Evolutionary conservation across 108 stramenopile species (phyloP).

Genomic region (Pseudonitzschia pungens): DNA sequence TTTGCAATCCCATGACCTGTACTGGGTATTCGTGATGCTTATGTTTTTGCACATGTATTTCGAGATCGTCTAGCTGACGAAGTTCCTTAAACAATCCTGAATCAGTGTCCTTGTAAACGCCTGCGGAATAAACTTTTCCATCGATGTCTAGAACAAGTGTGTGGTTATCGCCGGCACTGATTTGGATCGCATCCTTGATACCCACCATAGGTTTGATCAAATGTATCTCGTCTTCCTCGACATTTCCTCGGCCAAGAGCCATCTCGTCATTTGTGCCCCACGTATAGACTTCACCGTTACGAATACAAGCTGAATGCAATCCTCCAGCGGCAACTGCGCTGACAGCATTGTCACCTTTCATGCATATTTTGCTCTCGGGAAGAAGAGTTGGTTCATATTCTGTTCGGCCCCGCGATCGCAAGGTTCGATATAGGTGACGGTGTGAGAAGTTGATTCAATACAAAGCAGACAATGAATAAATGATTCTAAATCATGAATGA

Average conservation of each 20-base stretch:
- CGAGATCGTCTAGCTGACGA: conserved; percentile 32
- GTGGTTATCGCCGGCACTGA: conserved; percentile 80
- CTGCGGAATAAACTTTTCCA: conserved; percentile 68
- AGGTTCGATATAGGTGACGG: background rate
- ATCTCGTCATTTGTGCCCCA: conserved; percentile 94
- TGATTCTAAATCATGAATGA: background rate
- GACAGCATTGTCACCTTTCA: conserved; percentile 27
- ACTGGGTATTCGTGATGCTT: conserved; percentile 21
- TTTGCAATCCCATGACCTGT: conserved; percentile 20
- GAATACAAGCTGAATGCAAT: conserved; percentile 64
- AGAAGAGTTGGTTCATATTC: conserved; percentile 33
- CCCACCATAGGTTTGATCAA: conserved; percentile 14
- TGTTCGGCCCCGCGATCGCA: background rate
- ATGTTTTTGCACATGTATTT: conserved; percentile 20
- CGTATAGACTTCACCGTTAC: conserved; percentile 75
- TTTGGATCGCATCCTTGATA: conserved; percentile 49
- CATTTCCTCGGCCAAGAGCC: conserved; percentile 55
- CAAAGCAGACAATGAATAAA: background rate
- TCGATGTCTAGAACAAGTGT: conserved; percentile 59
- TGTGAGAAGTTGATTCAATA: background rate
- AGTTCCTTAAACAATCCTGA: conserved; percentile 47
- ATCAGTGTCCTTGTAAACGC: conserved; percentile 73
- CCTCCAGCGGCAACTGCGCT: conserved; percentile 77
- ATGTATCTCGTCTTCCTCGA: conserved; percentile 11
- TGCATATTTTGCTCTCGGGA: background rate